Evolutionary conservation across 2,329 filamentous ascomycete genomes (phyloP).

Genomic region (Rutstroemia sp.): DNA sequence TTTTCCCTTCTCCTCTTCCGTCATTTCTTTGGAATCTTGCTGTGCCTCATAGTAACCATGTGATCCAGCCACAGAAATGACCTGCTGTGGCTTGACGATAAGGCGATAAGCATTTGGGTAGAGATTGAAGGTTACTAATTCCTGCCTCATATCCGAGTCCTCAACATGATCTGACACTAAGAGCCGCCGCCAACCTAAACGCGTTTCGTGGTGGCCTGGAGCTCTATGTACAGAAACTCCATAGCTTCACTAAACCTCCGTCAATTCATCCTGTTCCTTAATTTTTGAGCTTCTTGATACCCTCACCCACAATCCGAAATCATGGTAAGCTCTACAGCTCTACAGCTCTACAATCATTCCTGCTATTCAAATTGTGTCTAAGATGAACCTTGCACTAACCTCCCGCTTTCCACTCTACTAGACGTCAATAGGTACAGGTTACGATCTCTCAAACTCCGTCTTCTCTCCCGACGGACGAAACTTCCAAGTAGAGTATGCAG

Average conservation of each 20-base stretch:
- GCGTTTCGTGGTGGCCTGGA: slow-evolving; percentile 28
- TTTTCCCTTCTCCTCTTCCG: too few species aligned
- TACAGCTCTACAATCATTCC: slow-evolving; percentile 10
- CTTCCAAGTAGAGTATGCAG: slow-evolving; percentile 98
- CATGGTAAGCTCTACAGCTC: slow-evolving; percentile 29
- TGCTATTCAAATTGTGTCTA: background rate
- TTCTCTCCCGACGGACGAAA: slow-evolving; percentile 98
- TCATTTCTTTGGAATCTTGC: too few species aligned
- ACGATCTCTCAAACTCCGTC: slow-evolving; percentile 98
- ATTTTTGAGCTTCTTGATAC: slow-evolving; percentile 6
- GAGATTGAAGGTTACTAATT: background rate
- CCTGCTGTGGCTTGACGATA: too few species aligned
- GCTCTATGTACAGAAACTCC: slow-evolving; percentile 17
- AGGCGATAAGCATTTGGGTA: too few species aligned
- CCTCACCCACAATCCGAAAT: slow-evolving; percentile 14
- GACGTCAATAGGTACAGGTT: slow-evolving; percentile 99
- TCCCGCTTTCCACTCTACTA: slow-evolving; percentile 33
- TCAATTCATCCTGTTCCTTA: slow-evolving; percentile 10
- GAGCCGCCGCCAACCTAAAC: slow-evolving; percentile 16
- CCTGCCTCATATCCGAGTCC: background rate
- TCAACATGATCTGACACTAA: background rate
- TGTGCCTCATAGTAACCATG: too few species aligned
- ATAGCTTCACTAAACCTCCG: slow-evolving; percentile 18
- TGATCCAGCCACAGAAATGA: too few species aligned
- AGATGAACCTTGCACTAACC: slow-evolving; percentile 16